Percentiles rank a stretch among this genome's conserved stretches.
phyloP scores from a whole-genome alignment of 371 early-diverging fungal genomes.

The Mortierella sp. region DNA sequence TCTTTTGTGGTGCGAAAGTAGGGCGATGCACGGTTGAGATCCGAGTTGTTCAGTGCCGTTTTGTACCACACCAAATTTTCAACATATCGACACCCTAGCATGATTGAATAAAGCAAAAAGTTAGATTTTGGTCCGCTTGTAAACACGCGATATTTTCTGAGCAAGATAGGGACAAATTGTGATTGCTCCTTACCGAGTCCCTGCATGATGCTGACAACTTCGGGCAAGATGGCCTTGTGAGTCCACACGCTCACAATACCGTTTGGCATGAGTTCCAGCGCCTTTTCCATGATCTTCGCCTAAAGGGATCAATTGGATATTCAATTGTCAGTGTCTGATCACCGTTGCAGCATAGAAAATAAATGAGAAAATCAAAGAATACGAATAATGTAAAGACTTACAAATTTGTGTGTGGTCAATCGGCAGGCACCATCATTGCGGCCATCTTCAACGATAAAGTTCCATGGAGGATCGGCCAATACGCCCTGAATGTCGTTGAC shows the following conservation, averaged over 20 bases:
- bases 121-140: background rate
- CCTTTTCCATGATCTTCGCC: constrained; percentile 63
- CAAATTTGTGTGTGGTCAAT: constrained; percentile 61
- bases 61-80: constrained; percentile 81
- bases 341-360: no score
- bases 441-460: constrained; percentile 68
- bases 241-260: constrained; percentile 77
- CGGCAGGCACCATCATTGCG: constrained; percentile 66
- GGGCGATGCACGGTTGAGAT: constrained; percentile 64
- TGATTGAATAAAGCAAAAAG: no score
- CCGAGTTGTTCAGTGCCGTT: constrained; percentile 66
- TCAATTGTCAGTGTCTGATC: background rate
- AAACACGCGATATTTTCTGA: background rate
- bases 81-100: constrained; percentile 71
- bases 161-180: background rate
- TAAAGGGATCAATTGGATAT: constrained; percentile 12
- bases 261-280: constrained; percentile 64
- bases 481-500: constrained; percentile 63
- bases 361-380: background rate
- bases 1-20: constrained; percentile 67
- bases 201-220: constrained; percentile 72
- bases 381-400: constrained; percentile 19
- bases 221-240: constrained; percentile 71
- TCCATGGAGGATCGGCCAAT: constrained; percentile 78
- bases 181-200: constrained; percentile 59